Conservation (phyloP, 371 early-diverging fungal genomes). For the Saksenaea vasiformis region DNA sequence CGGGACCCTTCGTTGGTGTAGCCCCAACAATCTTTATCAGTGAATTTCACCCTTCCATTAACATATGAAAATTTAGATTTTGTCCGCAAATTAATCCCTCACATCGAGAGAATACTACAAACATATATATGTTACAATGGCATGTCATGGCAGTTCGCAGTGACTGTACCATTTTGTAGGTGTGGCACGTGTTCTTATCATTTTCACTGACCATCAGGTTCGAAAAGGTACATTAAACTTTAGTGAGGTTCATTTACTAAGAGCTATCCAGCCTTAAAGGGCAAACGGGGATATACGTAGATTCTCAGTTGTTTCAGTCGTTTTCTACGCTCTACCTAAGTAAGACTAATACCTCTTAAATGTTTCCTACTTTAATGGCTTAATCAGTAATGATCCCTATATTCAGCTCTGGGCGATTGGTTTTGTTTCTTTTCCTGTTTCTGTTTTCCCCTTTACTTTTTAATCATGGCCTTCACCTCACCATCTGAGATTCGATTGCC, state of each 20-base stretch:
- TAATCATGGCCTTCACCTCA: background rate
- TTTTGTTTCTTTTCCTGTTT: background rate
- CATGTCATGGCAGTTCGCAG: background rate
- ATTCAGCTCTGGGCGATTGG: background rate
- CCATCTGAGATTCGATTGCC: slow-evolving; percentile 3
- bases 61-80: background rate
- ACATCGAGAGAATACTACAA: background rate
- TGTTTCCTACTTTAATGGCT: background rate
- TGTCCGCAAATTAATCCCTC: background rate
- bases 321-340: background rate
- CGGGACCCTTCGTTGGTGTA: slow-evolving; percentile 4
- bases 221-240: too few relatives aligned
- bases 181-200: too few relatives aligned
- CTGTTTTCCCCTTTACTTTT: background rate
- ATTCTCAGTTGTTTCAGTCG: background rate
- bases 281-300: too few relatives aligned
- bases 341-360: background rate
- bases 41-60: background rate
- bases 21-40: background rate
- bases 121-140: background rate
- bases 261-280: too few relatives aligned
- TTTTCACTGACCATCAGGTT: too few relatives aligned
- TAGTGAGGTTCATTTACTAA: too few relatives aligned
- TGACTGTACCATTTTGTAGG: background rate
- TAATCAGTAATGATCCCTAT: background rate